Base-by-base conservation (phyloP, 768 basidiomycete species). In the Mrakia gelida region DNA sequence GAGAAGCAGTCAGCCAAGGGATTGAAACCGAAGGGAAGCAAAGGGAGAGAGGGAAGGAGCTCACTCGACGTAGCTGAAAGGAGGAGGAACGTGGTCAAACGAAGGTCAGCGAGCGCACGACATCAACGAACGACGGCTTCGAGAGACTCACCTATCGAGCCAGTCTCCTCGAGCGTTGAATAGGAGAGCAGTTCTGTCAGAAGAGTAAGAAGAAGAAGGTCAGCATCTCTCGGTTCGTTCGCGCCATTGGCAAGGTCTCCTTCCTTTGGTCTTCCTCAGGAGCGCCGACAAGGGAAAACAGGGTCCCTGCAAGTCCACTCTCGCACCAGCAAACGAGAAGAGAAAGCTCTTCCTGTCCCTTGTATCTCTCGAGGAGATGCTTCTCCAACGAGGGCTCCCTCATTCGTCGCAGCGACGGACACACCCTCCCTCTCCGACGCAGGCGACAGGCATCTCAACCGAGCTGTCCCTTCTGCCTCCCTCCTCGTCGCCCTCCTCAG, bases 131-230 rank as follows among this genome's bases (percentile, higher is more conserved):
- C 10, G 65, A 15, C 34, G 10, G 8, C 32, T 45, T 9, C 9
- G 34, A 10, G 26, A 13, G 18, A n/a, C 67, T 9, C 43, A 70
- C 67, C 67, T 80, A 65, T 82, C 82, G 78, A 82, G 83, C 84
- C 84, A 85, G 70, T 85, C 84, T 67, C 84, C 82, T 75, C 84
- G 84, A 67, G 83, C 84, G 73, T 85, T 85, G 73, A 84, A 82
- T 75, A 84, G 82, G 10, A 85, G 80, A 16, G 84, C 81, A 9
- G 84, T 85, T 72, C 82, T 83, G 21, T n/a, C 32, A 21, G 13
- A 41, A 1, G 3, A 38, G 34, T 13, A 45, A 43, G 4, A 7
- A 43, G 28, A 11, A 30, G 62, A 45, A 28, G 67, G 62, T 54
- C 10, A 56, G 75, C 38, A 23, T 28, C 2, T 26, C 45, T 52